Percentiles rank a stretch among this genome's conserved stretches.
These are phyloP conservation scores for Backusella parvicylindrica DNA, from an alignment of 192 early-diverging fungal genomes.

Conservation along the genomic window DNA sequence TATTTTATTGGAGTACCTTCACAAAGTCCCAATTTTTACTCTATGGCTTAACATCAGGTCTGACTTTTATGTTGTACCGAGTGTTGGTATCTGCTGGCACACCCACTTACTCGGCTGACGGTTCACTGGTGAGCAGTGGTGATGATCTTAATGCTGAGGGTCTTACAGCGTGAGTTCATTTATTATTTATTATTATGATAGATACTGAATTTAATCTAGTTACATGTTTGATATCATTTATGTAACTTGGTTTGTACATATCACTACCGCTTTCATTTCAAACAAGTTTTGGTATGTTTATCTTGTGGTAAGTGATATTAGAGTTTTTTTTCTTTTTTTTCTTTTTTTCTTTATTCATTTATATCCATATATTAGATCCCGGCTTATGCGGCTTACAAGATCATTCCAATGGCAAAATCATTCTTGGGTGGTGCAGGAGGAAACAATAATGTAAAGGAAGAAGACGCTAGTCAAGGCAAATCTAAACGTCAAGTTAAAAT, in stretches of 20 bases:
- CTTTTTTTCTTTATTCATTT: not conserved
- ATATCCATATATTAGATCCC: conserved; percentile 42
- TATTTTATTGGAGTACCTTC: conserved; percentile 51
- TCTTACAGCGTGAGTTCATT: conserved; percentile 44
- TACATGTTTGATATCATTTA: conserved; percentile 88
- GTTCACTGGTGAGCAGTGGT: conserved; percentile 38
- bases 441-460: not conserved
- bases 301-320: conserved; percentile 37
- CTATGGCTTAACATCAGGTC: conserved; percentile 40
- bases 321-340: not conserved
- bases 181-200: too few species aligned
- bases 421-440: conserved; percentile 28
- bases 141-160: conserved; percentile 55
- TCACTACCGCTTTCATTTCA: conserved; percentile 57
- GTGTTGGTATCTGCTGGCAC: conserved; percentile 42
- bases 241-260: conserved; percentile 75
- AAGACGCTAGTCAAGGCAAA: conserved; percentile 22
- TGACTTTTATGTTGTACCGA: conserved; percentile 48
- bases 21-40: conserved; percentile 37
- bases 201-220: too few species aligned
- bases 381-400: conserved; percentile 53
- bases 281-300: conserved; percentile 51
- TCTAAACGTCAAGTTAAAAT: conserved; percentile 53
- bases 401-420: conserved; percentile 40
- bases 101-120: conserved; percentile 42